phyloP scores from a whole-genome alignment of 805 yeast species.

The Debaryomyces maramus region DNA sequence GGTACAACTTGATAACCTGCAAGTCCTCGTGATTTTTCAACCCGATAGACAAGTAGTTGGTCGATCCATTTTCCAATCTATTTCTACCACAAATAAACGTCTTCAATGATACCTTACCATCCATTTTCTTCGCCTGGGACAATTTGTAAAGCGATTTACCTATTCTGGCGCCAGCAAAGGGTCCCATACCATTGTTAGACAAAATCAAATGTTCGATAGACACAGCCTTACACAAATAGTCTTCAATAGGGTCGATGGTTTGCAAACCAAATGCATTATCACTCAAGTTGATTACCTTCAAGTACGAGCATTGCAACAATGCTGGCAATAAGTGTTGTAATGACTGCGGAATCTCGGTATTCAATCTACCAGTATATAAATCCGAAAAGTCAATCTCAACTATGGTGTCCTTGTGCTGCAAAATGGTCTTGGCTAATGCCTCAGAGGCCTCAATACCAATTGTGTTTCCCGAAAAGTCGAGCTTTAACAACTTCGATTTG shows the following conservation, averaged over 20 bases:
- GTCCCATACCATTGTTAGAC: constrained; percentile 97
- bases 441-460: constrained; percentile 88
- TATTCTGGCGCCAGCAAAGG: constrained; percentile 92
- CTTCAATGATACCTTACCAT: constrained; percentile 55
- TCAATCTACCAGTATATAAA: constrained; percentile 90
- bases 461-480: constrained; percentile 91
- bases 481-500: constrained; percentile 42
- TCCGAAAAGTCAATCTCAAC: constrained; percentile 84
- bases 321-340: constrained; percentile 72
- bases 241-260: constrained; percentile 86
- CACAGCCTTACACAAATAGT: constrained; percentile 68
- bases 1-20: constrained; percentile 77
- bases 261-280: constrained; percentile 98
- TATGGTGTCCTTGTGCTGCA: constrained; percentile 46
- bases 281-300: constrained; percentile 76
- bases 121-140: constrained; percentile 58
- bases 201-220: constrained; percentile 83
- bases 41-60: constrained; percentile 80
- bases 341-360: constrained; percentile 90
- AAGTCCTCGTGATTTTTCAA: constrained; percentile 75
- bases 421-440: constrained; percentile 59
- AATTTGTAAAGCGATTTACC: constrained; percentile 81
- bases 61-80: constrained; percentile 93
- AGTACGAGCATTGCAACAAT: constrained; percentile 63
- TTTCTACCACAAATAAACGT: constrained; percentile 97